Evolutionary conservation across 768 basidiomycete species (phyloP).

Genomic region (Coprinopsis cinerea): DNA sequence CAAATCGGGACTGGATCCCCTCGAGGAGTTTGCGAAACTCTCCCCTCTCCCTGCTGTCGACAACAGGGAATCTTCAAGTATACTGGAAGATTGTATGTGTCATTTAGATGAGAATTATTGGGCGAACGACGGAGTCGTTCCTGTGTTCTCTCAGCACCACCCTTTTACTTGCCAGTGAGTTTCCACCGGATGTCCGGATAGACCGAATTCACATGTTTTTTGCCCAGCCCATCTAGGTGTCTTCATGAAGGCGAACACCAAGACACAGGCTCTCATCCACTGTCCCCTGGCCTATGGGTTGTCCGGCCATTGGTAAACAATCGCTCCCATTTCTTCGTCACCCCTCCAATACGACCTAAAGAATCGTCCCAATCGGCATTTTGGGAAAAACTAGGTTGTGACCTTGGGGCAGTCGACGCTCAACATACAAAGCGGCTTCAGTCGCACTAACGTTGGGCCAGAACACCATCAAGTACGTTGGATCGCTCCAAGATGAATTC

Average conservation of each 20-base stretch:
- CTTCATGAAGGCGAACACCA: background rate
- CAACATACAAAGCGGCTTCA: background rate
- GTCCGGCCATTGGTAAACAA: background rate
- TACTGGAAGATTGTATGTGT: background rate
- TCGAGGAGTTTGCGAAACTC: constrained; percentile 18
- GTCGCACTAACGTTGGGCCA: background rate
- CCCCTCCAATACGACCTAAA: background rate
- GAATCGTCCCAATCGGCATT: background rate
- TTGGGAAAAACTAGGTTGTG: background rate
- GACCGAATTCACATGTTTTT: background rate
- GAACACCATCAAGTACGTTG: too few species aligned
- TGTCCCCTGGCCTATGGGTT: background rate
- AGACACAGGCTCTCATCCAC: background rate
- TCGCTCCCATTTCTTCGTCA: background rate
- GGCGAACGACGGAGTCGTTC: constrained; percentile 46
- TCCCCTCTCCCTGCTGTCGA: too few species aligned
- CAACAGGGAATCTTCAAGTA: too few species aligned
- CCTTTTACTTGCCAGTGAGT: constrained; percentile 38
- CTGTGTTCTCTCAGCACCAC: constrained; percentile 47
- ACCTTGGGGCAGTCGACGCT: background rate
- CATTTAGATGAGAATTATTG: constrained; percentile 22
- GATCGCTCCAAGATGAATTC: too few species aligned
- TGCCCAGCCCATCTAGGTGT: background rate
- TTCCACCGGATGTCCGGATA: background rate
- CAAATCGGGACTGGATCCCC: too few species aligned